A percentile compares a stretch with the other conserved stretches of the same genome.
Conservation (phyloP, 257 asterid genomes). For the Petrea volubilis region DNA sequence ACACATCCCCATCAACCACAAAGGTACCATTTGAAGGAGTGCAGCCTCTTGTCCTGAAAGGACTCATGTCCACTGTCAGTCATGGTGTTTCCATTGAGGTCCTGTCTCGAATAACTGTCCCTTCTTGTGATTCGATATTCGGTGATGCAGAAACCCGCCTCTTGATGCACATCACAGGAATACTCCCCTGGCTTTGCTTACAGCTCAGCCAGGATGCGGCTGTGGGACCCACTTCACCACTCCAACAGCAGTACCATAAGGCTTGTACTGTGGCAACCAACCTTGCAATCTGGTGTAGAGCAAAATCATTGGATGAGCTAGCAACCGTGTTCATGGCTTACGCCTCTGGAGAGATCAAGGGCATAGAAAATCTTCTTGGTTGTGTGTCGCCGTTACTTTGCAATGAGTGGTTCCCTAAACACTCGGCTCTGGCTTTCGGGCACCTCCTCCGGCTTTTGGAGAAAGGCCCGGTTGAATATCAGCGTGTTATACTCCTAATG, state of each 20-base stretch:
- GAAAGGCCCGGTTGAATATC: constrained; percentile 91
- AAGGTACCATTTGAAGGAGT: constrained; percentile 91
- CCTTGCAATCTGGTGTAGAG: constrained; percentile 85
- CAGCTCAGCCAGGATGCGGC: constrained; percentile 80
- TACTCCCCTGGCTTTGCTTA: constrained; percentile 99
- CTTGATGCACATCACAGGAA: constrained; percentile 92
- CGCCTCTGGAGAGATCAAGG: constrained; percentile 76
- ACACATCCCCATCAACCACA: constrained; percentile 50
- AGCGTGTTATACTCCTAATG: constrained; percentile 91
- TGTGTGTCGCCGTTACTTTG: constrained; percentile 88
- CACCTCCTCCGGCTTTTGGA: constrained; percentile 86
- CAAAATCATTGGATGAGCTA: constrained; percentile 80
- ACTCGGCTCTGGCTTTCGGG: constrained; percentile 93
- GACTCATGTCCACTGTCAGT: constrained; percentile 89
- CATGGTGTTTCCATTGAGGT: constrained; percentile 86
- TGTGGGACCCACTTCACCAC: constrained; percentile 57
- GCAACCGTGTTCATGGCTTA: constrained; percentile 85
- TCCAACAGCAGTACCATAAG: constrained; percentile 70
- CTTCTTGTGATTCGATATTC: constrained; percentile 91
- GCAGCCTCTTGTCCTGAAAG: constrained; percentile 96
- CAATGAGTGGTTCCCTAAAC: constrained; percentile 94
- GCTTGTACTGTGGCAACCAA: constrained; percentile 86
- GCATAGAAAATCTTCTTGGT: constrained; percentile 84
- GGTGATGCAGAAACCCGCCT: constrained; percentile 94
- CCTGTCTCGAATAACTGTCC: constrained; percentile 91